Conservation (phyloP, 768 basidiomycete genomes). For the Russula griseocarnosa region DNA sequence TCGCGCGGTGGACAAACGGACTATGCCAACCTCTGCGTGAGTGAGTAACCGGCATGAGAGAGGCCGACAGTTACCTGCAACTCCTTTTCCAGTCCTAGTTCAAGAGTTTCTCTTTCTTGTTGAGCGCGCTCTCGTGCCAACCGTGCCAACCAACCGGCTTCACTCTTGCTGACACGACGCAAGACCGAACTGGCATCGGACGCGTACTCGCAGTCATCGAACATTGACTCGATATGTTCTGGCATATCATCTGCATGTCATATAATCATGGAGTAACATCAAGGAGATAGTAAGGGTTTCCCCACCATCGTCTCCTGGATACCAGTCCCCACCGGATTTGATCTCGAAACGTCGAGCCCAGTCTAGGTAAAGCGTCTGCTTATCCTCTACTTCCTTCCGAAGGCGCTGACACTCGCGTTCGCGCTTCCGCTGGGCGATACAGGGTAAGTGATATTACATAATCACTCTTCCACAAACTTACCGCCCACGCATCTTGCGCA, state of each 20-base stretch:
- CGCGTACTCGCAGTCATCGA: slow-evolving; percentile 19
- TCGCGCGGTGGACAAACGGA: slow-evolving; percentile 26
- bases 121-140: slow-evolving; percentile 48
- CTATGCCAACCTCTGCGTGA: slow-evolving; percentile 11
- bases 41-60: neutral
- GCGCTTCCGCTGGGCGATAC: slow-evolving; percentile 51
- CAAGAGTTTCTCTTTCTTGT: slow-evolving; percentile 47
- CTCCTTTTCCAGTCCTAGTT: slow-evolving; percentile 66
- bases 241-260: slow-evolving; percentile 29
- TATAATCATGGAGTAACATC: neutral
- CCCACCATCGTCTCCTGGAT: slow-evolving; percentile 28
- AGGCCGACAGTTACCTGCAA: slow-evolving; percentile 51
- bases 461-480: slow-evolving; percentile 32
- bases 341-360: slow-evolving; percentile 63
- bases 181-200: slow-evolving; percentile 18
- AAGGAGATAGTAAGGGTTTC: neutral
- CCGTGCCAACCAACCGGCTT: slow-evolving; percentile 62
- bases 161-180: slow-evolving; percentile 29
- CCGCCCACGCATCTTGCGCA: slow-evolving; percentile 67
- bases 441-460: neutral
- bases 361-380: slow-evolving; percentile 48
- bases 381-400: slow-evolving; percentile 53
- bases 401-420: slow-evolving; percentile 57
- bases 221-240: slow-evolving; percentile 35
- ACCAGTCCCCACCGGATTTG: slow-evolving; percentile 47